These are phyloP conservation scores for Aspergillus cavernicola DNA, from an alignment of 495 filamentous ascomycete species.

Conservation along the genomic window DNA sequence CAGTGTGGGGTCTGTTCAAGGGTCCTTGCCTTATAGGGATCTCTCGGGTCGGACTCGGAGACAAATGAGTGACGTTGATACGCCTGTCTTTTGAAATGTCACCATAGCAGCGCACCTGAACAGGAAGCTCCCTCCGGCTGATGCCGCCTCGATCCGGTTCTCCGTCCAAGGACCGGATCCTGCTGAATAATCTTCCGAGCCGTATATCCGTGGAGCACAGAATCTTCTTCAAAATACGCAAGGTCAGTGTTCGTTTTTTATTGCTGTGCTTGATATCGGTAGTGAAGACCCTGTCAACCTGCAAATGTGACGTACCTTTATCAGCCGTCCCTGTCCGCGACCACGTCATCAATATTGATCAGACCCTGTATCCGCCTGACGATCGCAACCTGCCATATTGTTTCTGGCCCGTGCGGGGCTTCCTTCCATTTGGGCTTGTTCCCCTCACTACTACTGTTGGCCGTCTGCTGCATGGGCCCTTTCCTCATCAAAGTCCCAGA, in stretches of 20 bases:
- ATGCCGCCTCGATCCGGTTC: slow-evolving; percentile 12
- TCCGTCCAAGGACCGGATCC: not conserved
- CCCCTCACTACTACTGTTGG: too few relatives aligned
- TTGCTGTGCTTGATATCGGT: not conserved
- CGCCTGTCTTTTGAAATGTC: too few relatives aligned
- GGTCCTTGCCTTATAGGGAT: slow-evolving; percentile 21
- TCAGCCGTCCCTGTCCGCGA: not conserved
- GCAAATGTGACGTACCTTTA: not conserved
- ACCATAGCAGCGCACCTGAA: too few relatives aligned
- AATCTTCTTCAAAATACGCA: too few relatives aligned
- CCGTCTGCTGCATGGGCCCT: too few relatives aligned
- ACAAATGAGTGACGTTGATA: too few relatives aligned
- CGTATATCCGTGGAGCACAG: slow-evolving; percentile 22
- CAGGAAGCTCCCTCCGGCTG: slow-evolving; percentile 18
- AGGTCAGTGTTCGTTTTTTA: not conserved
- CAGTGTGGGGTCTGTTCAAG: too few relatives aligned
- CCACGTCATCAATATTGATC: not conserved
- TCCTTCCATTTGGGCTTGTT: too few relatives aligned
- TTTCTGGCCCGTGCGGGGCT: too few relatives aligned
- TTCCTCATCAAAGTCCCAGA: too few relatives aligned
- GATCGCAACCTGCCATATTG: not conserved
- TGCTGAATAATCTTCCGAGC: not conserved
- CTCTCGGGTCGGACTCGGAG: too few relatives aligned
- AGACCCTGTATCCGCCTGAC: not conserved
- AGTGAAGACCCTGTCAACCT: not conserved